These are phyloP conservation scores for Cladobotryum protrusum DNA, from an alignment of 2,329 filamentous ascomycete species.

Conservation along the genomic window DNA sequence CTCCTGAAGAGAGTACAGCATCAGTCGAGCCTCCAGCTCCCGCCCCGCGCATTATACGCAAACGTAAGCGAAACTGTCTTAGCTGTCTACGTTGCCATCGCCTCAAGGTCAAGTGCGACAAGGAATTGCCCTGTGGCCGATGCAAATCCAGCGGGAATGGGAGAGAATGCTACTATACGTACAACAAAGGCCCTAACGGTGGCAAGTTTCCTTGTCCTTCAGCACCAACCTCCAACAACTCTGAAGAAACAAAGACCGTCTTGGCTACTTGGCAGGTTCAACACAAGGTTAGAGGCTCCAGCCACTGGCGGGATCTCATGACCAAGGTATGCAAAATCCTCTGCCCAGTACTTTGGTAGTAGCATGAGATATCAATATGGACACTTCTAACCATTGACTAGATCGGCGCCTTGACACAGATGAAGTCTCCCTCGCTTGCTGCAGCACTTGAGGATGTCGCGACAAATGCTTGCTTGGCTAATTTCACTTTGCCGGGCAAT, in stretches of 20 bases:
- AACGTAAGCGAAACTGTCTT: slow-evolving; percentile 31
- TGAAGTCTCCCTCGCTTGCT: slow-evolving; percentile 22
- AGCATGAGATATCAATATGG: background rate
- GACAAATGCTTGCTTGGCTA: slow-evolving; percentile 30
- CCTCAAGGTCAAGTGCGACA: slow-evolving; percentile 34
- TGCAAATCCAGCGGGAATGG: slow-evolving; percentile 30
- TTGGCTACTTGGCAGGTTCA: slow-evolving; percentile 28
- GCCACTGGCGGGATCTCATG: slow-evolving; percentile 32
- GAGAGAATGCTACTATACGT: slow-evolving; percentile 31
- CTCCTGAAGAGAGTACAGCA: slow-evolving; percentile 3
- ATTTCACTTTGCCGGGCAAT: slow-evolving; percentile 30
- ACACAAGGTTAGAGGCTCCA: slow-evolving; percentile 29
- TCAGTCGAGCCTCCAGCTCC: background rate
- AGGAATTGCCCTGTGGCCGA: slow-evolving; percentile 29
- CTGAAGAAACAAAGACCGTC: slow-evolving; percentile 22
- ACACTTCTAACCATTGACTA: slow-evolving; percentile 2
- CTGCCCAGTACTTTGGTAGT: no score
- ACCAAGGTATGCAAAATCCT: slow-evolving; percentile 23
- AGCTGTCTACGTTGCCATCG: slow-evolving; percentile 31
- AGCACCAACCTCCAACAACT: slow-evolving; percentile 15
- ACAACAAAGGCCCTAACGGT: slow-evolving; percentile 31
- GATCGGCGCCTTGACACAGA: slow-evolving; percentile 23
- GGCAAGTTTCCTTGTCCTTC: slow-evolving; percentile 29
- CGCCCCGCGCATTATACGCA: slow-evolving; percentile 24
- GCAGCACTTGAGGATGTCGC: slow-evolving; percentile 26